Percentiles rank a stretch among this genome's conserved stretches.
These are phyloP conservation scores for Penicillium polonicum DNA, from an alignment of 2,329 filamentous ascomycete genomes.

Conservation along the genomic window DNA sequence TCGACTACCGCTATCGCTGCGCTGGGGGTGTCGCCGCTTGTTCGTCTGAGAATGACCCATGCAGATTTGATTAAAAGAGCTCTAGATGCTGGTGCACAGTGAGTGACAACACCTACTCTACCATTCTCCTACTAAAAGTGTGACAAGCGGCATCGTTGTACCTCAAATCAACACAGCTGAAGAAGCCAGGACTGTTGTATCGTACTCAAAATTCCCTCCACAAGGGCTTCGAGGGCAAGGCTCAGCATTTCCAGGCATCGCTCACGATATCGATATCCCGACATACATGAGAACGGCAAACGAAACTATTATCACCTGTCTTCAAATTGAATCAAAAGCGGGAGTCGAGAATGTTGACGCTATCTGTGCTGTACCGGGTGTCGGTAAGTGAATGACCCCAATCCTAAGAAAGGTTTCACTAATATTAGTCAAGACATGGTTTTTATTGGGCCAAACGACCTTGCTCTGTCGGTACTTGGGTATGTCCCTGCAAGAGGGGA, in stretches of 20 bases:
- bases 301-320: conserved; percentile 31
- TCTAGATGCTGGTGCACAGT: conserved; percentile 28
- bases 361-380: conserved; percentile 39
- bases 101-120: not conserved
- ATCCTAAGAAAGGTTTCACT: not conserved
- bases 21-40: conserved; percentile 25
- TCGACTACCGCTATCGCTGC: conserved; percentile 24
- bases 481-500: conserved; percentile 55
- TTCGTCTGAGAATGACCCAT: conserved; percentile 23
- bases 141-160: conserved; percentile 44
- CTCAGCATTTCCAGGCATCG: conserved; percentile 25
- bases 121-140: not conserved
- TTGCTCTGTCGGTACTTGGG: conserved; percentile 55
- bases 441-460: conserved; percentile 35
- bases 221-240: conserved; percentile 30
- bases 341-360: conserved; percentile 43
- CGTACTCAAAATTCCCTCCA: conserved; percentile 29
- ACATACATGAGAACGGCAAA: conserved; percentile 37
- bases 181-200: conserved; percentile 32
- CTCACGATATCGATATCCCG: conserved; percentile 31
- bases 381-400: conserved; percentile 23
- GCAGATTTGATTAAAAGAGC: conserved; percentile 29
- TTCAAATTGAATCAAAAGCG: conserved; percentile 42
- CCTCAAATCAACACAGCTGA: conserved; percentile 51
- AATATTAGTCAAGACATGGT: conserved; percentile 22